Conservation (phyloP, 2,329 filamentous ascomycete genomes). For the Teratosphaeria pseudoeucalypti region DNA sequence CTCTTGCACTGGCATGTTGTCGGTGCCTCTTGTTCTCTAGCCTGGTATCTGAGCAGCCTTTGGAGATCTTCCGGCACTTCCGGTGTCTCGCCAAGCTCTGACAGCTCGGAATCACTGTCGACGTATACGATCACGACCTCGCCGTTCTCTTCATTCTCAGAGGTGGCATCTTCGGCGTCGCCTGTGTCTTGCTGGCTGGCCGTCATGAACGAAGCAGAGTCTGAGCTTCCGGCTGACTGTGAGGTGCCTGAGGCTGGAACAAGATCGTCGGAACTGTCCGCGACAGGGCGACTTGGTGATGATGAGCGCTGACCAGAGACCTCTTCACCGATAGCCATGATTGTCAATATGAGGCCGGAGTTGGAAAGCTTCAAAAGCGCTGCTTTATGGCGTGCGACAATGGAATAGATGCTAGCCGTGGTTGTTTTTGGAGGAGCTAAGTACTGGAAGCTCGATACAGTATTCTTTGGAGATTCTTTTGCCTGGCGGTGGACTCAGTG, state of each 20-base stretch:
- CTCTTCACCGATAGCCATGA: not conserved
- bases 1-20: not conserved
- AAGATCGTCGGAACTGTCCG: not conserved
- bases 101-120: constrained; percentile 2
- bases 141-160: not conserved
- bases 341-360: not conserved
- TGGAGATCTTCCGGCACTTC: not conserved
- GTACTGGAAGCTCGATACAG: not conserved
- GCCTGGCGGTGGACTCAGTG: not conserved
- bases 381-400: not conserved
- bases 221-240: not conserved
- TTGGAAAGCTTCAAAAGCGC: not conserved
- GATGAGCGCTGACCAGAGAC: not conserved
- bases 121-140: not conserved
- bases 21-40: not conserved
- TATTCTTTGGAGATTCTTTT: not conserved
- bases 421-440: not conserved
- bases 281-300: not conserved
- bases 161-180: not conserved
- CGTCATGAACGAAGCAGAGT: not conserved
- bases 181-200: not conserved
- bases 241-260: not conserved
- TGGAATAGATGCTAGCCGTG: not conserved
- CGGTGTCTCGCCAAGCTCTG: not conserved
- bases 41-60: not conserved